Percentiles rank a stretch among this genome's conserved stretches.
Evolutionary conservation across 768 basidiomycete species (phyloP).

Genomic region (Russula sp.): DNA sequence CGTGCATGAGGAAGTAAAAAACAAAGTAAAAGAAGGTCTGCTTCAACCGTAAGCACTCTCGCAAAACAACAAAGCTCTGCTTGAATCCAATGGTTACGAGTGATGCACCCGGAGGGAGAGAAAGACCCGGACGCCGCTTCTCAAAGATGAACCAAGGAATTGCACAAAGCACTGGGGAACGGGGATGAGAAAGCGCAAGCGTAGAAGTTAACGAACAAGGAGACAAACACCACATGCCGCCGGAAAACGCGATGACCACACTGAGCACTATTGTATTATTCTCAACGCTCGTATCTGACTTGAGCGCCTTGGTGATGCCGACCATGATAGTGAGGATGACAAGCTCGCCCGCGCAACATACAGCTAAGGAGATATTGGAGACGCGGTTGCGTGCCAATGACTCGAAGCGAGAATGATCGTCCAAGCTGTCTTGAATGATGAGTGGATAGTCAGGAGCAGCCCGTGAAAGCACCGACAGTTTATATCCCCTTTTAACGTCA

Average conservation of each 20-base stretch:
- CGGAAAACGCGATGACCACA: constrained; percentile 70
- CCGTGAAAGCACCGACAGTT: constrained; percentile 35
- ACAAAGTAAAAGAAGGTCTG: constrained; percentile 69
- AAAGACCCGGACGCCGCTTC: constrained; percentile 58
- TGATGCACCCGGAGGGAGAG: constrained; percentile 46
- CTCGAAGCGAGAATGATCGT: constrained; percentile 48
- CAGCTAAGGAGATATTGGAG: constrained; percentile 66
- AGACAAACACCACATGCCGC: constrained; percentile 62
- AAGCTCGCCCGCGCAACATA: constrained; percentile 65
- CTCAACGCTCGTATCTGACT: constrained; percentile 51
- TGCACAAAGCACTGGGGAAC: constrained; percentile 47
- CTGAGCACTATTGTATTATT: constrained; percentile 74
- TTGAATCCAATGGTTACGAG: constrained; percentile 60
- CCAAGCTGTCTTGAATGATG: constrained; percentile 26
- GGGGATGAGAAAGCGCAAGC: neutral
- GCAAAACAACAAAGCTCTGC: constrained; percentile 54
- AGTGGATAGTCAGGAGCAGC: neutral
- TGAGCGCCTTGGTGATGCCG: constrained; percentile 62
- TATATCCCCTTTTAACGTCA: constrained; percentile 35
- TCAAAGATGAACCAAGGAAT: constrained; percentile 70
- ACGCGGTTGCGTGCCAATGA: constrained; percentile 66
- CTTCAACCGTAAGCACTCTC: constrained; percentile 58
- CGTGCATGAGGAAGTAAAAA: constrained; percentile 71
- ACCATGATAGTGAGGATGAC: constrained; percentile 65
- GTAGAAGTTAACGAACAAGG: neutral